Evolutionary conservation across 805 yeast species (phyloP).

Genomic region (Saccharomyces paradoxus): DNA sequence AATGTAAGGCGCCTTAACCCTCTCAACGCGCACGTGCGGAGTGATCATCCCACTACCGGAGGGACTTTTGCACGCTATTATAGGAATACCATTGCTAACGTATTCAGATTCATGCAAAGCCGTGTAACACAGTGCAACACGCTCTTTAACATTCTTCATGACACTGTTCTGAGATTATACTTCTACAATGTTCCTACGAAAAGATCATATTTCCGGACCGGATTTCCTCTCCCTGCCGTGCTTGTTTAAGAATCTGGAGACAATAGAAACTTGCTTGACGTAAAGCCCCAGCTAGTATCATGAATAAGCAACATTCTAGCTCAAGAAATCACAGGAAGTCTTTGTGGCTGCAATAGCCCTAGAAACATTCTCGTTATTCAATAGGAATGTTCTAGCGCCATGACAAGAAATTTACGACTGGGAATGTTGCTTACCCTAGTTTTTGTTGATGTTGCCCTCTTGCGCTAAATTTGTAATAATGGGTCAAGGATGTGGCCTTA

Average conservation of each 20-base stretch:
- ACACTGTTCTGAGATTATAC: slow-evolving; percentile 96
- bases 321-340: slow-evolving; percentile 87
- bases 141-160: slow-evolving; percentile 80
- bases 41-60: not conserved
- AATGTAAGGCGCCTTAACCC: not conserved
- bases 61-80: not conserved
- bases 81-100: not conserved
- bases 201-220: too few species aligned
- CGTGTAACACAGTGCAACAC: slow-evolving; percentile 28
- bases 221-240: slow-evolving; percentile 29
- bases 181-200: slow-evolving; percentile 75
- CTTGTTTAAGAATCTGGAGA: slow-evolving; percentile 30
- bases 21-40: not conserved
- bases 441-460: slow-evolving; percentile 92
- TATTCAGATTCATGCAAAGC: not conserved
- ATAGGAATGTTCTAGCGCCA: slow-evolving; percentile 93
- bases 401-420: slow-evolving; percentile 96
- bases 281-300: slow-evolving; percentile 51
- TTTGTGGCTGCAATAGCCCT: slow-evolving; percentile 94
- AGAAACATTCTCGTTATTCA: slow-evolving; percentile 70
- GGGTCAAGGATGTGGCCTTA: slow-evolving; percentile 82
- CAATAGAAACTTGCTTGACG: slow-evolving; percentile 20
- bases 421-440: slow-evolving; percentile 95
- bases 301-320: slow-evolving; percentile 94
- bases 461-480: slow-evolving; percentile 98